These are phyloP conservation scores for Smithsoniella earleae DNA, from an alignment of 163 green algal species.

Conservation along the genomic window DNA sequence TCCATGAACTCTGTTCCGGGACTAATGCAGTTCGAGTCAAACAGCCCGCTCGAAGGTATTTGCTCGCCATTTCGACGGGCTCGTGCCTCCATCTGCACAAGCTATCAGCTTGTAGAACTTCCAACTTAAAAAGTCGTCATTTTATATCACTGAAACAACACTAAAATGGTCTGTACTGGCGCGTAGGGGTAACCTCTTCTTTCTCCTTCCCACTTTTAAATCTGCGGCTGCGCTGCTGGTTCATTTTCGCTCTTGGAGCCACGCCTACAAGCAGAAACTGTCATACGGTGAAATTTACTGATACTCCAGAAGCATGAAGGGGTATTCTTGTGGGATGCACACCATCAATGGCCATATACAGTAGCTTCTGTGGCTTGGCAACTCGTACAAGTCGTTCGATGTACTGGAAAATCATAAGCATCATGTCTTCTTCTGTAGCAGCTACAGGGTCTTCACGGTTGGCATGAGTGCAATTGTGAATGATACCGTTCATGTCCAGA, in stretches of 20 bases:
- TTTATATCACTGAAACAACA: too few species aligned
- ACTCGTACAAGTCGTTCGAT: slow-evolving; percentile 96
- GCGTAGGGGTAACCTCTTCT: slow-evolving; percentile 51
- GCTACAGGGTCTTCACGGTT: slow-evolving; percentile 29
- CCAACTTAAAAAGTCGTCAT: too few species aligned
- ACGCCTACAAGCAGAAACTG: slow-evolving; percentile 59
- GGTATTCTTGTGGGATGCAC: not conserved
- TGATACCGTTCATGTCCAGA: slow-evolving; percentile 93
- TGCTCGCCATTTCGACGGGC: slow-evolving; percentile 58
- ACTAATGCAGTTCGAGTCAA: slow-evolving; percentile 92
- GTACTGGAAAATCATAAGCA: slow-evolving; percentile 94
- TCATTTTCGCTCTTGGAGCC: slow-evolving; percentile 96
- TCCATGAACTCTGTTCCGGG: slow-evolving; percentile 84
- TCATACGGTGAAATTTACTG: slow-evolving; percentile 32
- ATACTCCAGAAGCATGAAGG: too few species aligned
- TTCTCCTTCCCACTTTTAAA: slow-evolving; percentile 73
- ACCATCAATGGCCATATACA: slow-evolving; percentile 92
- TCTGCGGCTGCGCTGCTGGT: slow-evolving; percentile 91
- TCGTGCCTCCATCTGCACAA: slow-evolving; percentile 48
- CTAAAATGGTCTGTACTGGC: too few species aligned
- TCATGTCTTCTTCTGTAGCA: slow-evolving; percentile 82
- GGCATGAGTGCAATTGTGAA: slow-evolving; percentile 71
- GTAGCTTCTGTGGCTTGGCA: slow-evolving; percentile 78
- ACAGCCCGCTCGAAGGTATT: slow-evolving; percentile 43
- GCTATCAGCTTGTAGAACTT: not conserved